Base-by-base conservation (phyloP, 1,284 basidiomycete species). In the Ganoderma boninense region DNA sequence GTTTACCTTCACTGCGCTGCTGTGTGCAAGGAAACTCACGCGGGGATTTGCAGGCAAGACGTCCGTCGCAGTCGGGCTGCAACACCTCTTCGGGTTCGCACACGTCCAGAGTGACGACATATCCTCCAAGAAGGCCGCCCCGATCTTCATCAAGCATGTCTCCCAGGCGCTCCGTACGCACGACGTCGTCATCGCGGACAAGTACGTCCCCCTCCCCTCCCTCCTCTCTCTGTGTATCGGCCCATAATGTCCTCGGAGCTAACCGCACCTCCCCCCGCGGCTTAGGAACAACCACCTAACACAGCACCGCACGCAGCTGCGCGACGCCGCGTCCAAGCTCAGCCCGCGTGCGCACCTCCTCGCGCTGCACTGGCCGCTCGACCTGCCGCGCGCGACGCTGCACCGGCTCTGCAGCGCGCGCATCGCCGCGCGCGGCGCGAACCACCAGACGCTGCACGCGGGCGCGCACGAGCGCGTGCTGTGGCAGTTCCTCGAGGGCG, bases 31-130 rank as follows among this genome's bases (percentile, higher is more conserved):
- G 57, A 35, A 44, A 44, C 1, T 40, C 20, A 40, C 49, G 38
- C 35, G 32, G 62, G 54, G 7, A 11, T n/a, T 43, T 57, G 1
- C 72, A 96, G 95, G 95, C 40, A 99, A 99, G 86, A 99, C 98
- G 0, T 83, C 93, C 0, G 85, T 99, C 13, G 88, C 94, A 0
- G 83, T 98, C 5, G 96, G 96, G 0, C 87, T 99, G 2, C 73
- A 85, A 1, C 85, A 92, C 68, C 85, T 99, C 0, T 98, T 97
- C 76, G 88, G 87, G 0, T 97, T 95, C 70, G 94, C 86, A 0
- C 97, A 99, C 78, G 95, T 93, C 0, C 97, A 99, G 79, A 96
- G 93, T 77, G 98, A 99, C 80, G 95, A 99, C 77, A 88, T 98
- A 5, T 84, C 87, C 56, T 87, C 82, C 14, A 99, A 97, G 82